Conservation (phyloP, 805 yeast genomes). For the Henningerozyma blattae region DNA sequence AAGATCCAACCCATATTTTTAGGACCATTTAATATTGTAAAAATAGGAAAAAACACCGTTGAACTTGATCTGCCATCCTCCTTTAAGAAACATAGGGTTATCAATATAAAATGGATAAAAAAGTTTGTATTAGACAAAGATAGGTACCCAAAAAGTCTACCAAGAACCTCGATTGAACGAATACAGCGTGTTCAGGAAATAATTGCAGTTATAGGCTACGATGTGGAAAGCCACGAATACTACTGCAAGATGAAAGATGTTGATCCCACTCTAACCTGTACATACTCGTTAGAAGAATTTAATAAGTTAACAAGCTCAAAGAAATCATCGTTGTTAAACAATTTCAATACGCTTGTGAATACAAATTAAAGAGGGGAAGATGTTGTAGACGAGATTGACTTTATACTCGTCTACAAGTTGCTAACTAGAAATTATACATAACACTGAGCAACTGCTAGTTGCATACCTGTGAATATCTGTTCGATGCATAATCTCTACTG, state of each 20-base stretch:
- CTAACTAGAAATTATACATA: too few relatives aligned
- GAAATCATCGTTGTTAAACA: not conserved
- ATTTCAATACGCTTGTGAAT: not conserved
- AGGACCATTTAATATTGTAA: constrained; percentile 1
- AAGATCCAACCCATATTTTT: constrained; percentile 1
- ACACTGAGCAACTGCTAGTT: too few relatives aligned
- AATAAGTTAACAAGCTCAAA: not conserved
- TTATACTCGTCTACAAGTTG: too few relatives aligned
- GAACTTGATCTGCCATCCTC: constrained; percentile 1
- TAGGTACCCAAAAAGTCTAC: constrained; percentile 1
- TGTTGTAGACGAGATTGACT: too few relatives aligned
- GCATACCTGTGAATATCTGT: too few relatives aligned
- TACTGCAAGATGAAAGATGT: constrained; percentile 2
- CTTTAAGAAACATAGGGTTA: constrained; percentile 1
- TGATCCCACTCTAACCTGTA: not conserved
- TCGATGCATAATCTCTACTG: too few relatives aligned
- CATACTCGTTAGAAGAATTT: not conserved
- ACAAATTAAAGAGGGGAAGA: too few relatives aligned
- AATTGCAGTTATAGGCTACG: not conserved
- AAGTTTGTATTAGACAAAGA: not conserved
- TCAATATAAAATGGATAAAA: constrained; percentile 1
- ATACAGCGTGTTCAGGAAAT: not conserved
- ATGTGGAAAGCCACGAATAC: not conserved
- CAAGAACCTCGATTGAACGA: not conserved
- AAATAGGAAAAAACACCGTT: not conserved